Evolutionary conservation across 495 filamentous ascomycete species (phyloP).

Genomic region (Annulohypoxylon nitens): DNA sequence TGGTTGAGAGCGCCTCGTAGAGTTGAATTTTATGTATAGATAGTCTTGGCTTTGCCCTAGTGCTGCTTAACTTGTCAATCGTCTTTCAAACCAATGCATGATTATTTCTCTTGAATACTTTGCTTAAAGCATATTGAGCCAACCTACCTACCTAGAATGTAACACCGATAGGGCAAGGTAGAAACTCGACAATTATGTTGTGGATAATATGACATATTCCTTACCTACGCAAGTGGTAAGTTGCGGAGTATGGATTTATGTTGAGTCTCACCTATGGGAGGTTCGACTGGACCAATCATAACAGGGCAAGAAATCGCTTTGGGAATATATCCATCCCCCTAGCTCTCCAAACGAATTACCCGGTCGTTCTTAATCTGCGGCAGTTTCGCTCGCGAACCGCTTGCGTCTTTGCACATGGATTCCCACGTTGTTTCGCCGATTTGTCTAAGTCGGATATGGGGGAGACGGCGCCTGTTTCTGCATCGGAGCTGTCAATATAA

Average conservation of each 20-base stretch:
- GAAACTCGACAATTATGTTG: background rate
- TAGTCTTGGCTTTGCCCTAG: background rate
- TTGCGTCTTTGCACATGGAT: background rate
- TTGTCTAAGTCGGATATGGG: constrained; percentile 8
- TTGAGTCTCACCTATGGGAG: background rate
- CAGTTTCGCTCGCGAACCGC: constrained; percentile 31
- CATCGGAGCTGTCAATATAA: constrained; percentile 15
- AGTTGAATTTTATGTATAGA: background rate
- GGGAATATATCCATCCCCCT: constrained; percentile 33
- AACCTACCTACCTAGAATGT: background rate
- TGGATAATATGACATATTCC: constrained; percentile 4
- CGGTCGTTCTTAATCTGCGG: constrained; percentile 34
- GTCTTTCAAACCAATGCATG: too few species aligned
- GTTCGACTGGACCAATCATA: constrained; percentile 18
- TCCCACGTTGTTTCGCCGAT: background rate
- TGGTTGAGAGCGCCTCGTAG: background rate
- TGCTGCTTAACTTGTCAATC: too few species aligned
- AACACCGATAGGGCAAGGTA: background rate
- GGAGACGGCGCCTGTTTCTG: background rate
- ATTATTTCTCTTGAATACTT: too few species aligned
- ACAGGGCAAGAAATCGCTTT: constrained; percentile 10
- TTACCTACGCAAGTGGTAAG: constrained; percentile 6
- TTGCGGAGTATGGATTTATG: constrained; percentile 5
- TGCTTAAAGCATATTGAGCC: too few species aligned
- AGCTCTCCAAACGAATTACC: constrained; percentile 28